Conservation (phyloP, 2,329 filamentous ascomycete genomes). For the Ophiostoma piceae region DNA sequence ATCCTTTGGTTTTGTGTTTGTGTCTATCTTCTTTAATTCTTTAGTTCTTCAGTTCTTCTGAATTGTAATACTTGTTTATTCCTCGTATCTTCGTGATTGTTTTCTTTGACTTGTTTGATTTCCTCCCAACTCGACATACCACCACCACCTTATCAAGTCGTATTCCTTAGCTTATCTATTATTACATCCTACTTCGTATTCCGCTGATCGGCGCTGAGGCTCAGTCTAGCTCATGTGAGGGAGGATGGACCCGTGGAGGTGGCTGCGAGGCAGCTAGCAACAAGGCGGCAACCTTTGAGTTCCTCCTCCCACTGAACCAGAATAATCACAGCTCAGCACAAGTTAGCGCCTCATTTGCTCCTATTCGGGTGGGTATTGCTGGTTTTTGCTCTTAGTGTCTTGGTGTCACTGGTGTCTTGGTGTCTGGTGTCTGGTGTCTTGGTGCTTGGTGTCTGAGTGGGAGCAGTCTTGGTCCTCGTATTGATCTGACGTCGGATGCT, state of each 20-base stretch:
- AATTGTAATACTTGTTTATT: no score
- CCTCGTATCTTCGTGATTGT: no score
- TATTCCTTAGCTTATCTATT: conserved; percentile 5
- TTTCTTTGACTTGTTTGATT: no score
- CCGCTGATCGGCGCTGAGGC: conserved; percentile 3
- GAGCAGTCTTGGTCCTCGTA: conserved; percentile 6
- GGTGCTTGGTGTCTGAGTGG: no score
- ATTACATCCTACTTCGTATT: conserved; percentile 6
- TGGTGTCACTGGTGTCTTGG: neutral
- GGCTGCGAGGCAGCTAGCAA: neutral
- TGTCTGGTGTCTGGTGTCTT: neutral
- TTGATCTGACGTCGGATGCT: conserved; percentile 3
- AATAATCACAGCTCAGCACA: neutral
- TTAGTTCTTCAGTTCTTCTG: neutral
- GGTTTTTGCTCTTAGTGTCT: neutral
- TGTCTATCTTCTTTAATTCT: neutral
- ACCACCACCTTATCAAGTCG: neutral
- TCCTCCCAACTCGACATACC: no score
- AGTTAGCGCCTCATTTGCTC: neutral
- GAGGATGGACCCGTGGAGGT: neutral
- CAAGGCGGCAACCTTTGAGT: neutral
- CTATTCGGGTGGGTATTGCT: neutral
- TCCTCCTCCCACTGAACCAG: neutral
- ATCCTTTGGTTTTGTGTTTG: no score
- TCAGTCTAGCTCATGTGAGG: neutral